phyloP scores from a whole-genome alignment of 768 basidiomycete species.

The Clitopilus hobsonii region DNA sequence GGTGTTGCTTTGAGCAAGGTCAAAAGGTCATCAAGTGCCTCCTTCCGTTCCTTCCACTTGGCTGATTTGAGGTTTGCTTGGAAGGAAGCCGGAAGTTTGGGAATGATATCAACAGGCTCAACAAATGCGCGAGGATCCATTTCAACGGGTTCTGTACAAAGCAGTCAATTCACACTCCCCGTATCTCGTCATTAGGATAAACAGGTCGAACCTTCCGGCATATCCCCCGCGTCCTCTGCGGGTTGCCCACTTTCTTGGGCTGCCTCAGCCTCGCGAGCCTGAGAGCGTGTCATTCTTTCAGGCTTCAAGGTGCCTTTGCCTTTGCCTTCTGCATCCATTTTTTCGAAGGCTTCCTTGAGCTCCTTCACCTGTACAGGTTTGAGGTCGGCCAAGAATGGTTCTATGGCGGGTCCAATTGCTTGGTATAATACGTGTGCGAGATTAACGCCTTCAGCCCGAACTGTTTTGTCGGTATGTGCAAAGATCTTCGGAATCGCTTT shows the following conservation, averaged over 20 bases:
- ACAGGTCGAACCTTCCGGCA: conserved; percentile 37
- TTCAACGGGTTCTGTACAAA: conserved; percentile 39
- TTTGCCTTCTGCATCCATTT: conserved; percentile 77
- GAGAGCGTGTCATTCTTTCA: conserved; percentile 70
- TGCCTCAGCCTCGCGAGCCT: conserved; percentile 65
- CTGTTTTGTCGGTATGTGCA: conserved; percentile 90
- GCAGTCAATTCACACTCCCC: too few species aligned
- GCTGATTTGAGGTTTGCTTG: conserved; percentile 76
- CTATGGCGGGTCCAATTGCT: conserved; percentile 79
- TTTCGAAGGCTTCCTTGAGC: conserved; percentile 85
- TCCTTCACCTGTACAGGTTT: conserved; percentile 98
- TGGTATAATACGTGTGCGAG: conserved; percentile 79
- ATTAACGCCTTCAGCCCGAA: conserved; percentile 84
- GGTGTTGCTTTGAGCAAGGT: conserved; percentile 64
- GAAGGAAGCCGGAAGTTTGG: conserved; percentile 72
- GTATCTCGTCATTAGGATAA: conserved; percentile 3
- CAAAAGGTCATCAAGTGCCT: conserved; percentile 80
- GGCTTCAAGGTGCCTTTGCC: conserved; percentile 82
- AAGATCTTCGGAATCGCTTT: conserved; percentile 92
- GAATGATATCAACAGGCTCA: conserved; percentile 75
- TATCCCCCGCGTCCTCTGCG: conserved; percentile 28
- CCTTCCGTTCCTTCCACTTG: conserved; percentile 98
- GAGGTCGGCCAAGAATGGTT: conserved; percentile 81
- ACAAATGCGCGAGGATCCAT: conserved; percentile 77
- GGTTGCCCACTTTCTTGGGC: conserved; percentile 24